Evolutionary conservation across 2,329 filamentous ascomycete species (phyloP), one percentile per base, ranked within the genome.

Genomic region (Ascochyta clinopodiicola): DNA sequence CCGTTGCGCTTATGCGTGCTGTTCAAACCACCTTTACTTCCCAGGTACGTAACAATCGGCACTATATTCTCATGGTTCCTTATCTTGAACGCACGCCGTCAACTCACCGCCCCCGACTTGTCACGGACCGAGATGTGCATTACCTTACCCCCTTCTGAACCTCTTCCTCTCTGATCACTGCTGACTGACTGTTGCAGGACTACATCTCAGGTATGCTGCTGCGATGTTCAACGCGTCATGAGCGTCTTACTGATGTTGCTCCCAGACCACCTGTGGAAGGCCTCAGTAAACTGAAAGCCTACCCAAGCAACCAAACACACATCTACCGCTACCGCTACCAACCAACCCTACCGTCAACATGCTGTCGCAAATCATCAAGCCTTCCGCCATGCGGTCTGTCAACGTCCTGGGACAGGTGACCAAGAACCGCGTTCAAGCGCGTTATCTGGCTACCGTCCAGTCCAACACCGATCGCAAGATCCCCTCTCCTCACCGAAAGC

Each of bases 391-490:
- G 62, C 75, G 73, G 72, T 74, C 76, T 56, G 67, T 69, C 56
- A 71, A 68, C 59, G 69, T 73, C 72, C 73, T 80, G 67, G 76
- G 79, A 77, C 79, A 80, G 64, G 75, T 77, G 65, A 77, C 80
- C 71, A 76, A 76, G 71, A 71, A 69, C 60, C 71, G 71, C 69
- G 61, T 67, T 51, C 78, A 80, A 61, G 68, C 72, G 62, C 82
- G 82, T 68, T 83, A 80, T 74, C 79, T 89, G 74, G 88, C 88
- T 59, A 88, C 87, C 40, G 85, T 89, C 58, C 83, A 86, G 67
- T 86, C 85, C 66, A 91, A 86, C 78, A 87, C 85, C 72, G 86
- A 88, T 70, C 86, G 90, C 70, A 81, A 84, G 67, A 87, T 89
- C 80, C 86, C 89, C 60, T 70, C 80, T 32, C 79, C 79, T 55